A percentile compares a stretch with the other conserved stretches of the same genome.
Evolutionary conservation across 169 alveolate species (phyloP).

Genomic region (Plasmodium inui): DNA sequence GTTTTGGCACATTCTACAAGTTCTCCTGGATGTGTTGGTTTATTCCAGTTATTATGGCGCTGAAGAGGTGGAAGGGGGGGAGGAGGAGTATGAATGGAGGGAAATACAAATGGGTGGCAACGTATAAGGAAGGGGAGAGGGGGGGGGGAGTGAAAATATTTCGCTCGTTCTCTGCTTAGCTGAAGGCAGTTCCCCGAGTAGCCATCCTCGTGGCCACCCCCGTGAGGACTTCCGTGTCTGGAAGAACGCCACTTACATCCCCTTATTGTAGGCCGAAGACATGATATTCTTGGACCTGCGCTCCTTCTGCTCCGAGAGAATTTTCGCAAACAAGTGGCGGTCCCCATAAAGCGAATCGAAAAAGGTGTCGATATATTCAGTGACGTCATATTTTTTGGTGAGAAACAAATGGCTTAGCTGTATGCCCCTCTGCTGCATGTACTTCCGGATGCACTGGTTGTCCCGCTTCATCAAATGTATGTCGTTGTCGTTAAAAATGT

Average conservation of each 20-base stretch:
- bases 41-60: slow-evolving; percentile 64
- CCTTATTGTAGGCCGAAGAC: slow-evolving; percentile 52
- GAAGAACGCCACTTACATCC: slow-evolving; percentile 16
- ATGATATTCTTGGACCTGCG: slow-evolving; percentile 30
- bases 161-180: not conserved
- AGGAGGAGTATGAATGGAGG: not conserved
- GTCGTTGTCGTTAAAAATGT: slow-evolving; percentile 12
- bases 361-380: slow-evolving; percentile 56
- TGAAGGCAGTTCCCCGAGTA: not conserved
- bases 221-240: not conserved
- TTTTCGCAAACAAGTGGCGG: slow-evolving; percentile 26
- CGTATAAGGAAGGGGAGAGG: not conserved
- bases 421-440: slow-evolving; percentile 29
- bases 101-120: not conserved
- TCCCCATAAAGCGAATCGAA: slow-evolving; percentile 34
- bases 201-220: not conserved
- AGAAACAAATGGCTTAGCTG: slow-evolving; percentile 24
- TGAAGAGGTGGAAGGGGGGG: not conserved
- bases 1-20: not conserved
- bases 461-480: slow-evolving; percentile 51
- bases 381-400: slow-evolving; percentile 41
- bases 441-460: slow-evolving; percentile 16
- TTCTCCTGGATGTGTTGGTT: slow-evolving; percentile 42
- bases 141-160: not conserved
- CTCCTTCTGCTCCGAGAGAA: slow-evolving; percentile 9